A percentile compares a stretch with the other conserved stretches of the same genome.
phyloP scores from a whole-genome alignment of 202 grass and related monocot genomes.

The Elaeis oleifera region DNA sequence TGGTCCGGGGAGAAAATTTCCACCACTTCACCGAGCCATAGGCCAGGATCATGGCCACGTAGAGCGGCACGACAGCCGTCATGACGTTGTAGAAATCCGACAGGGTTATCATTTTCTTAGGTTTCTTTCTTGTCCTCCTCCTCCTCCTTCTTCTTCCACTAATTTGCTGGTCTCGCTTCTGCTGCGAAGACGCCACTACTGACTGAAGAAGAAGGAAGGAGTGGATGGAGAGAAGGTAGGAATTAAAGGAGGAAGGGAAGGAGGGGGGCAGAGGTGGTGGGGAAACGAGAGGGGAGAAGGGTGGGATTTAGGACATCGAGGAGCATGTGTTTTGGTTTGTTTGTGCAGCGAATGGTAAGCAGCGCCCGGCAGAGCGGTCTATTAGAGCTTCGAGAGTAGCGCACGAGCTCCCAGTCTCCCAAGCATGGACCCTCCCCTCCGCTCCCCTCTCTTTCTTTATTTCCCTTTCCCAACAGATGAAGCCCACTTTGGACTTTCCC shows the following conservation, averaged over 20 bases:
- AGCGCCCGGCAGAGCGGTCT: conserved; percentile 2
- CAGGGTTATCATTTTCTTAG: no score
- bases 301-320: not conserved
- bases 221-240: not conserved
- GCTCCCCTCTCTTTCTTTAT: not conserved
- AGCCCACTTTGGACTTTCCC: no score
- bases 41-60: conserved; percentile 14
- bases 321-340: conserved; percentile 9
- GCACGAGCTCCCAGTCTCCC: not conserved
- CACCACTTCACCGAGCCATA: conserved; percentile 22
- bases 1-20: conserved; percentile 15
- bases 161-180: no score
- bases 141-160: no score
- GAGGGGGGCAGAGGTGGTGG: no score
- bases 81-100: conserved; percentile 14
- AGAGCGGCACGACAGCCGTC: conserved; percentile 21
- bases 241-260: no score
- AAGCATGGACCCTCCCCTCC: not conserved
- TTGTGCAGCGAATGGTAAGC: not conserved
- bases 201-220: conserved; percentile 9
- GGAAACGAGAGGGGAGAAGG: no score
- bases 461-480: no score
- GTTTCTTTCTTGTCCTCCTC: no score
- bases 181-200: not conserved
- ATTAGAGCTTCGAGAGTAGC: not conserved